Base-by-base conservation (phyloP, 441 rosid species). In the Populus hybrid region DNA sequence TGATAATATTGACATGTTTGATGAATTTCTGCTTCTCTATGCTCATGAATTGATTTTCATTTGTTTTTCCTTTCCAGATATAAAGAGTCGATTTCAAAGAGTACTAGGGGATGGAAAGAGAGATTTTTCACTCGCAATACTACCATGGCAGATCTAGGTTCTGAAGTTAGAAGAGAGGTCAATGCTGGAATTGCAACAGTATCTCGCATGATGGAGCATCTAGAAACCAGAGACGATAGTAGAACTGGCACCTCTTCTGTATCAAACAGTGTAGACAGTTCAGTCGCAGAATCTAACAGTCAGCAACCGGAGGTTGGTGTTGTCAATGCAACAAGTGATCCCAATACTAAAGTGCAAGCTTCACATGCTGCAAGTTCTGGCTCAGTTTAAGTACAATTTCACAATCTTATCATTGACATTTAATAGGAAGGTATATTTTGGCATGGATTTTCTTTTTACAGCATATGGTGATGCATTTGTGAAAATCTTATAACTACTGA, bases 71-170 rank as follows among this genome's bases (percentile, higher is more conserved):
- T 16, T 69, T 42, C 38, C 59, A 91, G 95, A 83, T 91, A 87
- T 82, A 91, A 90, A 78, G 95, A 91, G 69, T 90, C 95, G 0
- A 85, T 91, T 80, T 85, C 92, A 69, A 91, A 86, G 89, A 83
- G 92, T 83, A 88, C 94, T 35, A 82, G 90, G 78, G 93, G 95
- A 50, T 91, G 91, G 95, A 91, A 84, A 77, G 95, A 91, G 78
- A 88, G 89, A 77, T 78, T 91, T 71, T 91, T 90, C 82, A 85
- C 93, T 81, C 92, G 89, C 40, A 89, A 85, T 54, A 81, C 80
- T 77, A 71, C 89, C 63, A 77, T 88, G 87, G 76, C 82, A 5
- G 93, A 91, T 74, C 84, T 86, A 79, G 87, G 93, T 74, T 83
- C 91, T 72, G 93, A 90, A 78, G 93, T 85, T 76, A 85, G 86